Base-by-base conservation (phyloP, 768 basidiomycete genomes). In the Lactifluus piperatus region DNA sequence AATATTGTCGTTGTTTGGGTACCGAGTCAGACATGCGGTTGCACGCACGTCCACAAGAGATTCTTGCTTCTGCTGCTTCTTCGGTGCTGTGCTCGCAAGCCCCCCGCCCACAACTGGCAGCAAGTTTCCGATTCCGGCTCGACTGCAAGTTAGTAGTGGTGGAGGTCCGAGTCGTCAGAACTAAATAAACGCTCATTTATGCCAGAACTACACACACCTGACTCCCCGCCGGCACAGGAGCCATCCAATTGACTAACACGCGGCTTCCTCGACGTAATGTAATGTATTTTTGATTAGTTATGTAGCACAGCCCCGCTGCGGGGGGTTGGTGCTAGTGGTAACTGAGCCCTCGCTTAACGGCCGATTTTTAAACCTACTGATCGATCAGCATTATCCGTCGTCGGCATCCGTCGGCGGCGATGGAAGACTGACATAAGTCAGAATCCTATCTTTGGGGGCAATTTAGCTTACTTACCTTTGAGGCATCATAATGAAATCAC, bases 331-430 rank as follows among this genome's bases (percentile, higher is more conserved):
- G 57, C 24, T 29, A 27, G 24, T 43, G 44, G 26, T 29, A 39
- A 44, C 51, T n/a, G 27, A 59, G 53, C 58, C 58, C 58, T 59
- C 58, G 58, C 53, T 48, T 54, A 48, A 24, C 16, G 7, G 41
- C 26, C 53, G 53, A 30, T 49, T 49, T 32, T 11, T 30, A 7
- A 9, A 22, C 14, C 14, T 39, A 36, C 30, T 59, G 58, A 59
- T 59, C 58, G 58, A 60, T 60, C 48, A 55, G 3, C 8, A 27
- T 5, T 27, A 30, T 41, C 26, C 20, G n/a, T 2, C 22, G 43
- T 44, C 43, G 43, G 26, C 34, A 41, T 47, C 46, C n/a, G n/a
- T n/a, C n/a, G n/a, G n/a, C n/a, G 26, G 16, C 53, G 45, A 50
- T 24, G 5, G 16, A 24, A 9, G 43, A 44, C 43, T 51, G 53